Conservation (phyloP, 495 filamentous ascomycete species). For the Xylaria cubensis region DNA sequence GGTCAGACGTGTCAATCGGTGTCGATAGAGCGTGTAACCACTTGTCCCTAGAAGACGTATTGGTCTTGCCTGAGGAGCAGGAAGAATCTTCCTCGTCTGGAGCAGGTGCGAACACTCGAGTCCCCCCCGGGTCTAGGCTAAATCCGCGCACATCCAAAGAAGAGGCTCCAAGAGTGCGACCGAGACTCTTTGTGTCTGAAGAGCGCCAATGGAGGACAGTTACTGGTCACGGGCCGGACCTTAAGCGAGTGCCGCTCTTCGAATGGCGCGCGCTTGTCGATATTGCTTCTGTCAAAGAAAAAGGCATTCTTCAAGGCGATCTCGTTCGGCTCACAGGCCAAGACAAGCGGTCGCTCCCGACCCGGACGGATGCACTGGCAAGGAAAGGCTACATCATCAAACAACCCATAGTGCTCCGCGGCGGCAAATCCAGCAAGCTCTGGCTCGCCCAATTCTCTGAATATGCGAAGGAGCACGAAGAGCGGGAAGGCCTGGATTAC, state of each 20-base stretch:
- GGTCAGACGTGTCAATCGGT: constrained; percentile 52
- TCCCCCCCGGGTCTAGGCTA: not conserved
- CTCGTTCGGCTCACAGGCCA: constrained; percentile 78
- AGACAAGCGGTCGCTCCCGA: constrained; percentile 87
- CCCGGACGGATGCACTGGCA: constrained; percentile 75
- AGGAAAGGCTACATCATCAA: constrained; percentile 88
- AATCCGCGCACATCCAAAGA: not conserved
- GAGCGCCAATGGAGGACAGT: constrained; percentile 74
- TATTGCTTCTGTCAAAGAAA: constrained; percentile 72
- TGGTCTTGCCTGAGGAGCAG: constrained; percentile 48
- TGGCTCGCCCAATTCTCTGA: constrained; percentile 58
- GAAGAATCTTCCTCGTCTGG: constrained; percentile 22
- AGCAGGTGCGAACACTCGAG: constrained; percentile 8
- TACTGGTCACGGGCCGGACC: constrained; percentile 80
- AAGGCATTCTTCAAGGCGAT: constrained; percentile 81
- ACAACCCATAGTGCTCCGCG: constrained; percentile 66
- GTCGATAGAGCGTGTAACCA: constrained; percentile 48
- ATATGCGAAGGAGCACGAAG: constrained; percentile 40
- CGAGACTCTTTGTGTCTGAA: constrained; percentile 47
- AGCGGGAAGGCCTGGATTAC: constrained; percentile 35
- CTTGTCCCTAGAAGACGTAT: constrained; percentile 48
- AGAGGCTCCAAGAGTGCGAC: constrained; percentile 24
- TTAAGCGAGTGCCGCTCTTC: constrained; percentile 65
- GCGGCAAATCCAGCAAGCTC: constrained; percentile 70
- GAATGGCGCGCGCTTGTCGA: constrained; percentile 81